Evolutionary conservation across 371 early-diverging fungal species (phyloP), one percentile per base, ranked within the genome.

Genomic region (Circinella minor): DNA sequence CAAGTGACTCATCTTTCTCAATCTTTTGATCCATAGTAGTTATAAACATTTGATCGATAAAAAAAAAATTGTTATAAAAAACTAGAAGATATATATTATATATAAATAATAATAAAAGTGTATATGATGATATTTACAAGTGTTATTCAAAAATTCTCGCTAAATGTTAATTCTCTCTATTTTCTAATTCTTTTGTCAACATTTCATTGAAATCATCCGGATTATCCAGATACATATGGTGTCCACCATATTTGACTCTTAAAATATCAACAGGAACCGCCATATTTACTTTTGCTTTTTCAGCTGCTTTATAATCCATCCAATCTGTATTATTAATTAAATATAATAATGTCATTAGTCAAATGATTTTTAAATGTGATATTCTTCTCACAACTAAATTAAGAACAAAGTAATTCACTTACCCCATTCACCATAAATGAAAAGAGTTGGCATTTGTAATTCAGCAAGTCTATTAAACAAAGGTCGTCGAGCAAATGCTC

Each of bases 151-250:
- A 27, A 27, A 51, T n/a, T 51, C 51, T 51, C 15, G 51, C 14
- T 13, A 51, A 51, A 17, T 51, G 14, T 14, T 51, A 15, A 17
- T 8, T 51, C 5, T 15, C 38, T 46, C 34, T 38, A 11, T 61
- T 17, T n/a, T 43, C 65, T 69, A 83, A 73, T 69, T 82, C 80
- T 43, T 74, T 67, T 55, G 71, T 47, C 27, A 83, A 61, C 11
- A 63, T 83, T 63, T 82, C 73, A 75, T 94, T 92, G 66, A 95
- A 95, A 9, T 79, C 90, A 15, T 76, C 79, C 4, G 95, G 92
- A 72, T 97, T 95, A 66, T 95, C 96, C 18, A 97, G 72, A 71
- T 94, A 94, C 82, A 97, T 80, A 49, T 96, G 96, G 78, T 97
- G 96, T 9, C 96, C 79, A 38, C 75, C 79, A 66, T 71, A 59